Conservation (phyloP, 2,329 filamentous ascomycete genomes). For the Laburnicola sp. region DNA sequence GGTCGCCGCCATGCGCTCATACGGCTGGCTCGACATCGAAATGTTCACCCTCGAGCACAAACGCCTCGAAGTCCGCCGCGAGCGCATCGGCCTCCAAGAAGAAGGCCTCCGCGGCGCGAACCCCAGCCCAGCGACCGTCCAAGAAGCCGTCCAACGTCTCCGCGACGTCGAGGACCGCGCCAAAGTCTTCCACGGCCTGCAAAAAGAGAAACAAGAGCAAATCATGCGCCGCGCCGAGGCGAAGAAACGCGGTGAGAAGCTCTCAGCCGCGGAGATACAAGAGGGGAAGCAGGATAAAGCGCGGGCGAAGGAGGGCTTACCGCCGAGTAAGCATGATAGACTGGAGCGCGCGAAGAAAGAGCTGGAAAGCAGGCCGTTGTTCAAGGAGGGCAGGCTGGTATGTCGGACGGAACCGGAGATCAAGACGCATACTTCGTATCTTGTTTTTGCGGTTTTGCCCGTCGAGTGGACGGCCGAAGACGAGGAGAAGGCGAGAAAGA, state of each 20-base stretch:
- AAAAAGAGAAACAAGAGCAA: constrained; percentile 47
- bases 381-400: constrained; percentile 74
- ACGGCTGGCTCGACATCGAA: constrained; percentile 88
- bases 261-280: constrained; percentile 23
- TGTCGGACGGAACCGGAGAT: constrained; percentile 84
- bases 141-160: constrained; percentile 75
- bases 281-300: constrained; percentile 23
- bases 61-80: constrained; percentile 78
- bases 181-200: constrained; percentile 62
- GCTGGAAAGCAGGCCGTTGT: constrained; percentile 49
- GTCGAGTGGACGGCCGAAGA: constrained; percentile 81
- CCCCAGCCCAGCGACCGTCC: constrained; percentile 70
- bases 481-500: constrained; percentile 65
- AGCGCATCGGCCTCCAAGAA: constrained; percentile 72
- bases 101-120: constrained; percentile 70
- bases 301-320: constrained; percentile 25
- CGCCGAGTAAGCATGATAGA: constrained; percentile 38
- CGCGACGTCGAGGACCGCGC: constrained; percentile 72
- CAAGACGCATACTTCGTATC: constrained; percentile 96
- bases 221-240: constrained; percentile 48
- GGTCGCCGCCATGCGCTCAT: constrained; percentile 73
- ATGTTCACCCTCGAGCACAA: constrained; percentile 89
- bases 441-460: constrained; percentile 91
- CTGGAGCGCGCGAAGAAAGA: constrained; percentile 34
- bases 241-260: constrained; percentile 38